Conservation (phyloP, 495 filamentous ascomycete species). For the Aspergillus ostianus region DNA sequence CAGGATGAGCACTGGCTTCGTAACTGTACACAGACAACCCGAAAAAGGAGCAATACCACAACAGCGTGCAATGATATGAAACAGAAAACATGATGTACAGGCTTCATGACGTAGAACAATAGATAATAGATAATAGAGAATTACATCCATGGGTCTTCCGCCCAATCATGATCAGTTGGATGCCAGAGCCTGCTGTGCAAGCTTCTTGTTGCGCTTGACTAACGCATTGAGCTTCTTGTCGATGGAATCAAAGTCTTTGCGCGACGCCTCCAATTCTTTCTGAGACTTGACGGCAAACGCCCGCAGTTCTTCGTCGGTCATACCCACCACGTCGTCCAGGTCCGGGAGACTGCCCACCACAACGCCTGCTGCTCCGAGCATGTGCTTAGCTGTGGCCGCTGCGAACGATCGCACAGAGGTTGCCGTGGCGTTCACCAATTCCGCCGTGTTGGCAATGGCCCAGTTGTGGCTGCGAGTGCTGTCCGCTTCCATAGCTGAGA, state of each 20-base stretch:
- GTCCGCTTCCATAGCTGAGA: conserved; percentile 46
- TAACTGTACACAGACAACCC: not conserved
- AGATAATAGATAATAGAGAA: not conserved
- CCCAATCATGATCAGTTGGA: conserved; percentile 17
- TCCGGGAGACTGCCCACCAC: conserved; percentile 32
- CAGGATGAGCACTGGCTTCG: no score
- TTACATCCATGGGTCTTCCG: not conserved
- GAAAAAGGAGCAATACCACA: not conserved
- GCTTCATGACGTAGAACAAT: not conserved
- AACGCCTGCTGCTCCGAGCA: conserved; percentile 37
- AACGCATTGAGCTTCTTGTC: conserved; percentile 48
- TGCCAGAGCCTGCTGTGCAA: conserved; percentile 42
- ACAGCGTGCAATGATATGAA: conserved; percentile 2
- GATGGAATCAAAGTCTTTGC: conserved; percentile 43
- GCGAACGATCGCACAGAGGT: conserved; percentile 45
- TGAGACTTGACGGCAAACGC: conserved; percentile 36
- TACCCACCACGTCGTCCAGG: conserved; percentile 41
- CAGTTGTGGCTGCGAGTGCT: conserved; percentile 44
- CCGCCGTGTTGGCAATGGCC: conserved; percentile 44
- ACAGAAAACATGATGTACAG: not conserved
- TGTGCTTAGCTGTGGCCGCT: conserved; percentile 41
- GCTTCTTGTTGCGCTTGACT: conserved; percentile 50
- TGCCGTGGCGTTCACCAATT: conserved; percentile 42
- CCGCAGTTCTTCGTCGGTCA: conserved; percentile 44
- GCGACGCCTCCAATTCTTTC: conserved; percentile 41